Evolutionary conservation across 1,284 basidiomycete species (phyloP), one percentile per base, ranked within the genome.

Genomic region (Meira nashicola): DNA sequence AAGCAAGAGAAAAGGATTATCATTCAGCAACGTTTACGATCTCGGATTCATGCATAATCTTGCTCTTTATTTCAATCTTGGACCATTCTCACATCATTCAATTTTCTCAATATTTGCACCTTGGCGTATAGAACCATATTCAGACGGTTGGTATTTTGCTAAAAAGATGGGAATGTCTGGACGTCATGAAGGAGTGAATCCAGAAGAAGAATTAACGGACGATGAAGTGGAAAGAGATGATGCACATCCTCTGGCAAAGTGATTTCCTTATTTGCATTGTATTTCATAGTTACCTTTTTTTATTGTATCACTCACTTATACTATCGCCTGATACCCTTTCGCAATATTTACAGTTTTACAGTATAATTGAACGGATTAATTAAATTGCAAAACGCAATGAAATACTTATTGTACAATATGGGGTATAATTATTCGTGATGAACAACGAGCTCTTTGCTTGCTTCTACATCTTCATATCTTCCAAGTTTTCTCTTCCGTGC

Each of bases 21-120:
- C 40, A 0, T 97, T 95, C 71, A 82, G 90, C 17, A 97, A 97
- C 73, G 92, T 89, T 7, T 97, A 92, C 76, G 88, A 98, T 76
- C 80, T 95, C 6, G 94, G 94, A 1, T 57, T 62, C 51, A 81
- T 85, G 76, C 62, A 82, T 62, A 97, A 98, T 75, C 79, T 97
- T 5, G 79, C 85, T 65, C 77, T 92, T 28, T 95, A 95, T 78
- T 96, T 97, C 82, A 95, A 96, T 71, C 72, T 93, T 38, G 89
- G 90, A 11, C 80, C 82, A 14, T 83, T 63, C 5, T 67, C 70
- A 33, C 39, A n/a, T 10, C 51, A 56, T 21, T 12, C 21, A 12
- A 44, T 15, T 49, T 39, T 14, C n/a, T 25, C 17, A 33, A 17
- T 54, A 12, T 48, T 59, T 25, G 14, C 40, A 15, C 56, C 95